Evolutionary conservation across 2,329 filamentous ascomycete species (phyloP).

Genomic region (Ceratocystis cubensis): DNA sequence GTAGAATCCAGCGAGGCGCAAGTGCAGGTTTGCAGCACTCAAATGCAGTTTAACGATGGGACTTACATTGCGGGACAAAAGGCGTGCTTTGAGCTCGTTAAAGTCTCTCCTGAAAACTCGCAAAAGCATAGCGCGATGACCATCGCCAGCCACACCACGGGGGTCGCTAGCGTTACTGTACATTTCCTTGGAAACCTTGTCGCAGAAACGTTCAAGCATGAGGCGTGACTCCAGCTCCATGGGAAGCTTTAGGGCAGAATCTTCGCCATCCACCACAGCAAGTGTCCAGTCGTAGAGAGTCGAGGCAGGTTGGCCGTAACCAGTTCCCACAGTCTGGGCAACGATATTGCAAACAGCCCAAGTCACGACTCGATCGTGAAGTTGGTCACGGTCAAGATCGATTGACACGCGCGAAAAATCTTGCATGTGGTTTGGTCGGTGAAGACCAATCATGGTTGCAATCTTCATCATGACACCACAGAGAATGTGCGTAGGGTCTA

Average conservation of each 20-base stretch:
- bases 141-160: constrained; percentile 53
- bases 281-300: constrained; percentile 66
- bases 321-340: constrained; percentile 68
- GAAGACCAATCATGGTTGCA: constrained; percentile 69
- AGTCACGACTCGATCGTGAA: constrained; percentile 64
- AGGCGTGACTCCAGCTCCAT: constrained; percentile 54
- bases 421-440: constrained; percentile 68
- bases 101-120: constrained; percentile 54
- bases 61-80: constrained; percentile 46
- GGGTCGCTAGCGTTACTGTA: constrained; percentile 66
- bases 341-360: constrained; percentile 83
- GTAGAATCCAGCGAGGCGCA: constrained; percentile 69
- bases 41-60: constrained; percentile 53
- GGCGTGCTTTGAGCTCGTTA: constrained; percentile 48
- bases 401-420: constrained; percentile 68
- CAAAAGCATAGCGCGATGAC: constrained; percentile 54
- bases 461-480: constrained; percentile 80
- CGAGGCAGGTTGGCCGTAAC: constrained; percentile 69
- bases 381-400: constrained; percentile 64
- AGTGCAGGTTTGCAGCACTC: constrained; percentile 59
- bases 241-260: constrained; percentile 42
- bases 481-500: constrained; percentile 69
- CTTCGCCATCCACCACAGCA: constrained; percentile 38
- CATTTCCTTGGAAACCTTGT: constrained; percentile 67
- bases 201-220: constrained; percentile 61